Evolutionary conservation across 2,329 filamentous ascomycete genomes (phyloP).

Genomic region (Stagonosporopsis cucurbitacearum): DNA sequence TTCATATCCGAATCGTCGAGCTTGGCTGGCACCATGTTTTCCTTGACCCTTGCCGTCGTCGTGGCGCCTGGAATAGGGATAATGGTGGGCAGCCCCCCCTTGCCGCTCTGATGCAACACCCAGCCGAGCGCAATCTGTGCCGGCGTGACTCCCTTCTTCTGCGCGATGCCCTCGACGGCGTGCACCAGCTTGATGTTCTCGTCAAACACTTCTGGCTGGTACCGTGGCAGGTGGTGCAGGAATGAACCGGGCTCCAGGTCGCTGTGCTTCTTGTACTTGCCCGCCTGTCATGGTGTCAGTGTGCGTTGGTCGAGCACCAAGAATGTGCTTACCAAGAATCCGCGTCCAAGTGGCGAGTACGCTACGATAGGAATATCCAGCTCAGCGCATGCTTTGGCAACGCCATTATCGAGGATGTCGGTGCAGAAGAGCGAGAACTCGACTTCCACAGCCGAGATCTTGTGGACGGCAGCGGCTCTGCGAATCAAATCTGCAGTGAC

Average conservation of each 20-base stretch:
- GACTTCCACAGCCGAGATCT: slow-evolving; percentile 65
- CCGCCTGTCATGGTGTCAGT: slow-evolving; percentile 45
- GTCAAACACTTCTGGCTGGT: slow-evolving; percentile 68
- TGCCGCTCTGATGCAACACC: slow-evolving; percentile 59
- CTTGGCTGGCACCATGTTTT: slow-evolving; percentile 66
- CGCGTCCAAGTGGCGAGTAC: slow-evolving; percentile 73
- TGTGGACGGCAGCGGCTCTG: slow-evolving; percentile 59
- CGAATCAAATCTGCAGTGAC: slow-evolving; percentile 55
- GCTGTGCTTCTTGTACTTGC: slow-evolving; percentile 54
- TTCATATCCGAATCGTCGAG: slow-evolving; percentile 57
- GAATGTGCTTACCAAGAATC: slow-evolving; percentile 54
- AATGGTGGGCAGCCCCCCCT: slow-evolving; percentile 62
- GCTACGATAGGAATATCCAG: slow-evolving; percentile 70
- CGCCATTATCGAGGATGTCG: slow-evolving; percentile 64
- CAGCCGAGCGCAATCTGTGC: slow-evolving; percentile 72
- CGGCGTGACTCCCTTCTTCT: slow-evolving; percentile 64
- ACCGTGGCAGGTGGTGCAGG: slow-evolving; percentile 61
- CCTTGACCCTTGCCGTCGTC: slow-evolving; percentile 61
- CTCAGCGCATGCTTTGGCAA: slow-evolving; percentile 64
- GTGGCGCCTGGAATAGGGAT: slow-evolving; percentile 73
- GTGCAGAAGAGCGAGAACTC: slow-evolving; percentile 66
- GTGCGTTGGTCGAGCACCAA: not conserved
- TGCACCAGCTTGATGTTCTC: slow-evolving; percentile 69
- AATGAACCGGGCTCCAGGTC: slow-evolving; percentile 67
- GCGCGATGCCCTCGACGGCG: slow-evolving; percentile 65